Percentiles rank a stretch among this genome's conserved stretches.
Evolutionary conservation across 2,329 filamentous ascomycete species (phyloP).

Genomic region (Coniella lustricola): DNA sequence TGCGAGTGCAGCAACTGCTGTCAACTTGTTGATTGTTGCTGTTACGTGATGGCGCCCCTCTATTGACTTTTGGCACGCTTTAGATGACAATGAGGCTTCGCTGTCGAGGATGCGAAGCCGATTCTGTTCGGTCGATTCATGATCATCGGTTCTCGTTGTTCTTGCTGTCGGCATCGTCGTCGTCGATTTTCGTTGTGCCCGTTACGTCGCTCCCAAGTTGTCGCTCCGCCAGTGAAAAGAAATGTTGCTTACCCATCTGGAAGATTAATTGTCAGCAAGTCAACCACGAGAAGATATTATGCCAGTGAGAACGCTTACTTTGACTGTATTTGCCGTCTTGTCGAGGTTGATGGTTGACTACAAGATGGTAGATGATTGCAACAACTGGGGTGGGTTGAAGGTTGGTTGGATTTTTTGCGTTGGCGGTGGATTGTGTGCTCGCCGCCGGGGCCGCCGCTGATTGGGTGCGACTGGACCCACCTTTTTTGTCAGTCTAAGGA

Average conservation of each 20-base stretch:
- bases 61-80: background rate
- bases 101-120: too few species aligned
- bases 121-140: background rate
- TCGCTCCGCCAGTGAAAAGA: constrained; percentile 14
- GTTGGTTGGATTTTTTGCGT: constrained; percentile 9
- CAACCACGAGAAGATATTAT: background rate
- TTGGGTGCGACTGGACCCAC: constrained; percentile 6
- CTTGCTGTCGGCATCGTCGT: constrained; percentile 8
- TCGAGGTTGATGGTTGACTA: constrained; percentile 19
- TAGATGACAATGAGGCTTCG: background rate
- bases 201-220: constrained; percentile 8
- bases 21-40: too few species aligned
- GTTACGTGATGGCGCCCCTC: background rate
- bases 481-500: constrained; percentile 9
- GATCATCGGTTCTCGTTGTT: background rate
- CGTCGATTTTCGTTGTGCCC: background rate
- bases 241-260: constrained; percentile 54
- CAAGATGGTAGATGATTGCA: constrained; percentile 3
- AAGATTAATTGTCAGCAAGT: constrained; percentile 30
- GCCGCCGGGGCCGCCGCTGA: constrained; percentile 7
- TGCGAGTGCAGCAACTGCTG: too few species aligned
- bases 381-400: constrained; percentile 8
- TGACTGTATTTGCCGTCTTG: constrained; percentile 25
- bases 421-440: constrained; percentile 7
- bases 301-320: constrained; percentile 15